Evolutionary conservation across 2,329 filamentous ascomycete species (phyloP).

Genomic region (Didymella pinodella): DNA sequence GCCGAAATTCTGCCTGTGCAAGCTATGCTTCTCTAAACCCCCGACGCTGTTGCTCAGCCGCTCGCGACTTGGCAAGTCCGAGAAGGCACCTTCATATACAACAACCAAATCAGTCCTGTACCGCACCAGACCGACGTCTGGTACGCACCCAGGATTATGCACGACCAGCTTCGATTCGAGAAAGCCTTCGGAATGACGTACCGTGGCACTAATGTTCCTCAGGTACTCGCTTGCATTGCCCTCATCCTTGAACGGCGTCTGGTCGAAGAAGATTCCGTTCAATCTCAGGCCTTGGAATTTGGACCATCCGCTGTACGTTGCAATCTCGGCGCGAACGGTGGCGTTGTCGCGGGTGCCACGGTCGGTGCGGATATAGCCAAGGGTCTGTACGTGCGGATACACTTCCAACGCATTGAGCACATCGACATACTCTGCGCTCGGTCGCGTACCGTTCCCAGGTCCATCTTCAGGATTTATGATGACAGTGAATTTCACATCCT

Average conservation of each 20-base stretch:
- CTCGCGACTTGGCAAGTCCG: slow-evolving; percentile 20
- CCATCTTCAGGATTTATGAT: slow-evolving; percentile 57
- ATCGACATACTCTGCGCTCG: slow-evolving; percentile 53
- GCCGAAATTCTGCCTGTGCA: slow-evolving; percentile 29
- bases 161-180: slow-evolving; percentile 27
- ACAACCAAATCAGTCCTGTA: slow-evolving; percentile 33
- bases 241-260: slow-evolving; percentile 49
- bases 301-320: slow-evolving; percentile 57
- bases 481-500: slow-evolving; percentile 58
- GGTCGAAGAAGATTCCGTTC: slow-evolving; percentile 61
- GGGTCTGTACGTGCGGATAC: slow-evolving; percentile 57
- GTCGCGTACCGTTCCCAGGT: slow-evolving; percentile 54
- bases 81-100: slow-evolving; percentile 35
- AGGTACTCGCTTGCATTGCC: slow-evolving; percentile 27
- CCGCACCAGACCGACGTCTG: slow-evolving; percentile 25
- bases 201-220: slow-evolving; percentile 32
- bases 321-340: slow-evolving; percentile 51
- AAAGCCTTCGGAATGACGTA: slow-evolving; percentile 30
- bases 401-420: slow-evolving; percentile 53
- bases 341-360: slow-evolving; percentile 45
- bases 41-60: slow-evolving; percentile 20
- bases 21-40: slow-evolving; percentile 10
- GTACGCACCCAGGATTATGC: slow-evolving; percentile 34
- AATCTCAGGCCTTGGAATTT: slow-evolving; percentile 45
- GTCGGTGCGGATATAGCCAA: slow-evolving; percentile 61